Base-by-base conservation (phyloP, 2,329 filamentous ascomycete genomes). In the Sporothrix phasma region DNA sequence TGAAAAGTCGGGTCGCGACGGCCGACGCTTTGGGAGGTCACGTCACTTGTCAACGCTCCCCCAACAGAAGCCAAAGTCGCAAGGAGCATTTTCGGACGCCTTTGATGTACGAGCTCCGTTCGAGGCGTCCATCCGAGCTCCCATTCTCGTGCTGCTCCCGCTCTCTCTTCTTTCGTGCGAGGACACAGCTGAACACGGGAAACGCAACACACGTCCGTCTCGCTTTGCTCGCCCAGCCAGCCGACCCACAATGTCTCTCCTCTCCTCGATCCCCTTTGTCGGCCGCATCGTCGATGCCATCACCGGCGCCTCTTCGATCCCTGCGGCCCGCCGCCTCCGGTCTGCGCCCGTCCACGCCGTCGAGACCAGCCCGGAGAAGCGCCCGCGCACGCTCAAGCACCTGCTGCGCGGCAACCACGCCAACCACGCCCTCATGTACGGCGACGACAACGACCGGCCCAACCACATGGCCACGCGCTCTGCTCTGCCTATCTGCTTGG, bases 371-470 rank as follows among this genome's bases (percentile, higher is more conserved):
- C 82, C 86, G 8, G 91, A 95, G 72, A 93, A 90, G 74, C 81
- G 89, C 64, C 86, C 88, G 19, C 82, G 93, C 66, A 90, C 90
- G 22, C 80, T 99, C 67, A 97, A 96, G 77, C 92, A 97, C 76
- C 80, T 99, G 15, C 75, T 99, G 66, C 90, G 89, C 74, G 88
- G 92, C 61, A 97, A 97, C 74, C 94, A 99, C 77, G 87, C 88
- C 69, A 96, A 94, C 73, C 84, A 96, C 75, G 85, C 91, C 39
- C 88, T 97, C 37, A 87, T 97, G 69, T 77, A 19, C 17, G 59
- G 15, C 17, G 17, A 22, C 17, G 26, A 29, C 26, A 13, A 15
- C 17, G n/a, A n/a, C 67, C 94, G 87, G 70, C 85, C 94, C 77
- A 97, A 97, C 72, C 89, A 96, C 76, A 80, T 88, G 70, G 82